These are phyloP conservation scores for Phytophthora uliginosa DNA, from an alignment of 352 stramenopile species.

Conservation along the genomic window DNA sequence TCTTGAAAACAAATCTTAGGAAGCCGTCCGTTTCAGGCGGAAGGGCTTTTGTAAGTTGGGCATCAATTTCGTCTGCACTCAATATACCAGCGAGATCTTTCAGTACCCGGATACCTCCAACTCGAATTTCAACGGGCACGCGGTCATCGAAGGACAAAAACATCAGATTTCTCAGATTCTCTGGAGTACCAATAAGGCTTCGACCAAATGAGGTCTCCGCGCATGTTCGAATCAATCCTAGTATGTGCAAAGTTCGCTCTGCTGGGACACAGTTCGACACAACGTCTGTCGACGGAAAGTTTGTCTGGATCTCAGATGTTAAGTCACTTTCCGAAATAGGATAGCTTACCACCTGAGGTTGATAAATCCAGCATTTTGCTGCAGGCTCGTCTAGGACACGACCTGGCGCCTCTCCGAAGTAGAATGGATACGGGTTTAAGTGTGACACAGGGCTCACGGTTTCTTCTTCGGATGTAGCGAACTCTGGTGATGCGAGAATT, in stretches of 20 bases:
- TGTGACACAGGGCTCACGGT: slow-evolving; percentile 15
- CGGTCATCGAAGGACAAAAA: slow-evolving; percentile 60
- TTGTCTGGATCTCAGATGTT: slow-evolving; percentile 59
- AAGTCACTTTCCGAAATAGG: slow-evolving; percentile 64
- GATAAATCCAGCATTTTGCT: slow-evolving; percentile 71
- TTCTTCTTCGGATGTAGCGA: slow-evolving; percentile 21
- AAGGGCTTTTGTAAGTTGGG: slow-evolving; percentile 44
- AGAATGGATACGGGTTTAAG: slow-evolving; percentile 76
- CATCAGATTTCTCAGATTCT: slow-evolving; percentile 74
- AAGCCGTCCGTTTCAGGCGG: slow-evolving; percentile 34
- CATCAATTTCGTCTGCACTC: slow-evolving; percentile 44
- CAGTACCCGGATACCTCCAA: slow-evolving; percentile 56
- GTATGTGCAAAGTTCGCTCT: slow-evolving; percentile 72
- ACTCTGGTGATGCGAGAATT: slow-evolving; percentile 64
- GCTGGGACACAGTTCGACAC: slow-evolving; percentile 39
- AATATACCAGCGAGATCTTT: slow-evolving; percentile 52
- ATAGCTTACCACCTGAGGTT: slow-evolving; percentile 60
- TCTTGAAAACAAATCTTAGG: slow-evolving; percentile 48
- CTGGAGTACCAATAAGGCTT: slow-evolving; percentile 59
- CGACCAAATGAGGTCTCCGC: slow-evolving; percentile 62
- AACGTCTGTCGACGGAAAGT: slow-evolving; percentile 41
- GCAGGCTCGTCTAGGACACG: slow-evolving; percentile 58
- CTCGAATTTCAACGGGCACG: slow-evolving; percentile 60
- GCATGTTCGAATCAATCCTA: slow-evolving; percentile 74
- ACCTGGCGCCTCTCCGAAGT: slow-evolving; percentile 70